Evolutionary conservation across 2,329 filamentous ascomycete genomes (phyloP).

Genomic region (Aspergillus terreus): DNA sequence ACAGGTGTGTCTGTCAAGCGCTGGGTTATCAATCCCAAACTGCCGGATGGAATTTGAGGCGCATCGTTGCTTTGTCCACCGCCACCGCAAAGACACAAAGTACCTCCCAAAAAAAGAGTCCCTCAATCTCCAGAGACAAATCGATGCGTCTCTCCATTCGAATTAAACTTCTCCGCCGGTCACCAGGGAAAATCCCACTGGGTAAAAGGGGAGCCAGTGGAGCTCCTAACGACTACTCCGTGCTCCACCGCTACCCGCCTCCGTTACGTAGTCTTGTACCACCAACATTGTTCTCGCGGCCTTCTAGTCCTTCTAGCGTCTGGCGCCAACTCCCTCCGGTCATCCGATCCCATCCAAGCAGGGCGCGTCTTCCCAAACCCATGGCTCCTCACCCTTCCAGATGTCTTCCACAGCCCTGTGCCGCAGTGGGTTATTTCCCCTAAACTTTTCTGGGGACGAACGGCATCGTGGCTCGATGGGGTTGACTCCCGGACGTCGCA

Average conservation of each 20-base stretch:
- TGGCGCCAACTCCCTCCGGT: too few species aligned
- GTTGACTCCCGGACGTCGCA: too few species aligned
- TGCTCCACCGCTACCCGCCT: slow-evolving; percentile 15
- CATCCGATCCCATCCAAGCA: too few species aligned
- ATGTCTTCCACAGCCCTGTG: background rate
- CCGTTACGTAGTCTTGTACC: slow-evolving; percentile 14
- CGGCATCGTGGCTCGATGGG: background rate
- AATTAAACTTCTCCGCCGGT: slow-evolving; percentile 5
- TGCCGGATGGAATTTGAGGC: too few species aligned
- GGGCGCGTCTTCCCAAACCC: background rate
- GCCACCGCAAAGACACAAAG: background rate
- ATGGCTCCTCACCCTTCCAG: background rate
- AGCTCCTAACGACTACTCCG: slow-evolving; percentile 12
- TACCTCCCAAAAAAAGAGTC: background rate
- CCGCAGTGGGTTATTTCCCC: background rate
- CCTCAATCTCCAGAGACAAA: background rate
- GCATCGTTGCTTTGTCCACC: background rate
- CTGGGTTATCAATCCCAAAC: background rate
- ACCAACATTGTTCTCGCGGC: slow-evolving; percentile 18
- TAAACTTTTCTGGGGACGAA: background rate
- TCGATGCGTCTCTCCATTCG: background rate
- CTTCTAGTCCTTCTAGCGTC: slow-evolving; percentile 20
- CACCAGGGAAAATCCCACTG: slow-evolving; percentile 11
- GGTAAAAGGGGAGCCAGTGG: slow-evolving; percentile 16
- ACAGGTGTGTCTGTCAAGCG: background rate